Evolutionary conservation across 2,329 filamentous ascomycete genomes (phyloP), one percentile per base, ranked within the genome.

Genomic region (Claviceps monticola): DNA sequence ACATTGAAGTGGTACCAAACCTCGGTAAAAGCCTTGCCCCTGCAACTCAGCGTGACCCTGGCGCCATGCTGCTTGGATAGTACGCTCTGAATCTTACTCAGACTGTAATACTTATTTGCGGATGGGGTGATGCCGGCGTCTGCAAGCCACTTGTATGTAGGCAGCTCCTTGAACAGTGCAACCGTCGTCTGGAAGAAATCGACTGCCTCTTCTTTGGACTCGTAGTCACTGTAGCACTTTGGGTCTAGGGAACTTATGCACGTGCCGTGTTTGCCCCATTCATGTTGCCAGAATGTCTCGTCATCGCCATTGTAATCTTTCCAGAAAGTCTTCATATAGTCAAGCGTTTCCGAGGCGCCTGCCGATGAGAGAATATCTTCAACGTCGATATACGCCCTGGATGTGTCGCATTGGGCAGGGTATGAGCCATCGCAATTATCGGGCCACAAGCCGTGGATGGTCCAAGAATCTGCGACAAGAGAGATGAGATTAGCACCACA

Each of bases 251-350:
- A 88, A 58, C 73, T 80, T 56, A 88, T 78, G 67, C 84, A 88
- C 16, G 73, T 75, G 54, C 84, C 85, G 64, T 88, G 84, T 64
- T 86, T 88, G 57, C 72, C 71, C 82, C 82, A 88, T 66, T 88
- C 84, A 64, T 88, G 83, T 62, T 83, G 71, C 84, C 84, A 88
- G 58, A 88, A 79, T 11, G 67, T 68, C 58, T 83, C 76, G 57
- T 84, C 78, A 43, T 80, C 67, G 52, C 82, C 83, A 48, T 75
- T 62, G 65, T 82, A 78, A 61, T 83, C 80, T 62, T 86, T 82
- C 85, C 84, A 88, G 68, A 83, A 86, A 2, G 69, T 77, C 49
- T 75, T 66, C 84, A 88, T 88, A 62, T 80, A 84, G 2, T 68
- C 66, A 1, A 88, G 71, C 3, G 84, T 71, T 45, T 78, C 75